Conservation (phyloP, 495 filamentous ascomycete genomes). For the Lasiosphaeris hirsuta region DNA sequence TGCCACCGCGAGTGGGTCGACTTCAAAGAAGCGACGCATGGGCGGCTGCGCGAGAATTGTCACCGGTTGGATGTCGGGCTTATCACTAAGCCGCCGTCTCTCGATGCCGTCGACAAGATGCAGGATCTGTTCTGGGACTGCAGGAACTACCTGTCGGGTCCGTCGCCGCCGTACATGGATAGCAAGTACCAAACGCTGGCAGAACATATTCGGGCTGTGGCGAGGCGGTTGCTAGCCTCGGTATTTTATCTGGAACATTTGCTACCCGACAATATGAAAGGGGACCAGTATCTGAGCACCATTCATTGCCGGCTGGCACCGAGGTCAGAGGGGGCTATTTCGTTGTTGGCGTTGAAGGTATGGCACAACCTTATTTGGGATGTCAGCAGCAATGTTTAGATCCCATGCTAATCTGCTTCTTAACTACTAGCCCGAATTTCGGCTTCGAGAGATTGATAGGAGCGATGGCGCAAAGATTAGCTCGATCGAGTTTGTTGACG, state of each 20-base stretch:
- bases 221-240: conserved; percentile 15
- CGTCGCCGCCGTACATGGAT: conserved; percentile 6
- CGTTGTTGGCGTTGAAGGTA: too few relatives aligned
- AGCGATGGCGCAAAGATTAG: too few relatives aligned
- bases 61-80: conserved; percentile 29
- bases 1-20: conserved; percentile 23
- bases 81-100: conserved; percentile 17
- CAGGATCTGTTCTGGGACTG: not conserved
- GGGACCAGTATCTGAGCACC: too few relatives aligned
- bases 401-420: too few relatives aligned
- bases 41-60: conserved; percentile 16
- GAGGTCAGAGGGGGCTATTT: too few relatives aligned
- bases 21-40: conserved; percentile 15
- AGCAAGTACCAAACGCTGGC: not conserved
- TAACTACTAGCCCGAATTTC: too few relatives aligned
- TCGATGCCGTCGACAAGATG: conserved; percentile 27
- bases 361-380: too few relatives aligned
- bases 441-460: too few relatives aligned
- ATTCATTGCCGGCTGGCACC: too few relatives aligned
- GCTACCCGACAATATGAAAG: too few relatives aligned
- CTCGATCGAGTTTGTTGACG: too few relatives aligned
- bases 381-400: too few relatives aligned
- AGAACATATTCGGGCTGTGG: conserved; percentile 4
- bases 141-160: not conserved
- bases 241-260: conserved; percentile 9